Percentiles rank a stretch among this genome's conserved stretches.
These are phyloP conservation scores for Globisporangium rhizosaccharum DNA, from an alignment of 352 stramenopile species.

Conservation along the genomic window DNA sequence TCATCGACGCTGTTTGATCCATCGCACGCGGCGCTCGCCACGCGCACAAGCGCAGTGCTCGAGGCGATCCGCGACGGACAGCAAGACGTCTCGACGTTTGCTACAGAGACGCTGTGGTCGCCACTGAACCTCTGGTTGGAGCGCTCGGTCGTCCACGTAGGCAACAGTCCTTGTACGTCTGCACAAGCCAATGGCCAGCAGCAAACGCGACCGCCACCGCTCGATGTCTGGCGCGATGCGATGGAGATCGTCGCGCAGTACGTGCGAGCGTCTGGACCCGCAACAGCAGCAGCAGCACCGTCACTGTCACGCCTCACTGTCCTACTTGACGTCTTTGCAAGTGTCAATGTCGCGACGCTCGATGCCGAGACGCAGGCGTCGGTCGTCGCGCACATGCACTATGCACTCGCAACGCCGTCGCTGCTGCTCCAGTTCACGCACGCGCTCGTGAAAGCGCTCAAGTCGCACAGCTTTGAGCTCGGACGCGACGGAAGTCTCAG, in stretches of 20 bases:
- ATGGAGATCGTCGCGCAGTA: constrained; percentile 11
- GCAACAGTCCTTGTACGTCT: too few species aligned
- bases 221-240: constrained; percentile 5
- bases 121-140: constrained; percentile 16
- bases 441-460: constrained; percentile 10
- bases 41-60: constrained; percentile 19
- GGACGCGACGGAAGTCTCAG: constrained; percentile 8
- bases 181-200: background rate
- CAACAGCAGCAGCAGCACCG: background rate
- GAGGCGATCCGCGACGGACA: constrained; percentile 22
- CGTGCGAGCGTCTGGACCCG: background rate
- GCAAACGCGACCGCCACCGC: background rate
- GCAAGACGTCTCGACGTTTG: constrained; percentile 20
- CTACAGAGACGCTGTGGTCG: constrained; percentile 31
- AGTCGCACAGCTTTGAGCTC: constrained; percentile 13
- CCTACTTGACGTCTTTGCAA: constrained; percentile 9
- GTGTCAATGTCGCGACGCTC: constrained; percentile 9
- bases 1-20: constrained; percentile 10
- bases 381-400: constrained; percentile 9
- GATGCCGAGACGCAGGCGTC: background rate
- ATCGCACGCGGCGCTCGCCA: constrained; percentile 14
- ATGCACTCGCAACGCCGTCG: constrained; percentile 10
- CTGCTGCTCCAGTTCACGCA: constrained; percentile 14
- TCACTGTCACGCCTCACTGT: constrained; percentile 1
- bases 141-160: constrained; percentile 1